phyloP scores from a whole-genome alignment of 2,329 filamentous ascomycete species.

The Fusarium zealandicum region DNA sequence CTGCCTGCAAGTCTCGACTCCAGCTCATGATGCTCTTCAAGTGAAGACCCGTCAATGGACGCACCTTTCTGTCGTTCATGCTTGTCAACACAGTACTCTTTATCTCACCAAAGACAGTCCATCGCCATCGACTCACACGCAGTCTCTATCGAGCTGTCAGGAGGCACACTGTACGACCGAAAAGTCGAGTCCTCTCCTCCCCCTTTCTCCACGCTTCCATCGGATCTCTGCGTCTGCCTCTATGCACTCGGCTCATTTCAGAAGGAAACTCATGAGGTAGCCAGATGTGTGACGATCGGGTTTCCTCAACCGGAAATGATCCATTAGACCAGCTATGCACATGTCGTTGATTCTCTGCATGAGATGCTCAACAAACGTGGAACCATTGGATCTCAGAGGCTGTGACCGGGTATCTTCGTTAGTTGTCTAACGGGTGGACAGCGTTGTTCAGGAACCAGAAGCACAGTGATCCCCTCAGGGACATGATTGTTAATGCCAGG shows the following conservation, averaged over 20 bases:
- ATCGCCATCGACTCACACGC: background rate
- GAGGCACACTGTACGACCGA: conserved; percentile 19
- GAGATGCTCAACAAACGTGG: background rate
- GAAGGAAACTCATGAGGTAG: conserved; percentile 7
- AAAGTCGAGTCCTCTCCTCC: conserved; percentile 10
- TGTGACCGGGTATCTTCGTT: conserved; percentile 4
- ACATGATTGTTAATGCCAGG: background rate
- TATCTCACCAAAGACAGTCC: background rate
- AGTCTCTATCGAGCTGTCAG: conserved; percentile 5
- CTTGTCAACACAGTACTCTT: conserved; percentile 2
- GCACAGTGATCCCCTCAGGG: background rate
- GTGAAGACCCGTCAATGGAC: background rate
- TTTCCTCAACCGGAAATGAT: conserved; percentile 11
- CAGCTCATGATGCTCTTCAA: background rate
- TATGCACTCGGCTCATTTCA: conserved; percentile 34
- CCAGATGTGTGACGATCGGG: conserved; percentile 3
- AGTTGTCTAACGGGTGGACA: background rate
- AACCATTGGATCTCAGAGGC: conserved; percentile 12
- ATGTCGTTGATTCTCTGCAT: conserved; percentile 15
- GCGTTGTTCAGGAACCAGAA: conserved; percentile 1
- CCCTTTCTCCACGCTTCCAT: conserved; percentile 5
- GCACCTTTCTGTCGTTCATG: background rate
- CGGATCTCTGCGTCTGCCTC: conserved; percentile 32
- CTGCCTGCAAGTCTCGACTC: background rate
- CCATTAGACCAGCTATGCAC: conserved; percentile 8